Evolutionary conservation across 306 rosid species (phyloP).

Genomic region (Phaseolus lunatus): DNA sequence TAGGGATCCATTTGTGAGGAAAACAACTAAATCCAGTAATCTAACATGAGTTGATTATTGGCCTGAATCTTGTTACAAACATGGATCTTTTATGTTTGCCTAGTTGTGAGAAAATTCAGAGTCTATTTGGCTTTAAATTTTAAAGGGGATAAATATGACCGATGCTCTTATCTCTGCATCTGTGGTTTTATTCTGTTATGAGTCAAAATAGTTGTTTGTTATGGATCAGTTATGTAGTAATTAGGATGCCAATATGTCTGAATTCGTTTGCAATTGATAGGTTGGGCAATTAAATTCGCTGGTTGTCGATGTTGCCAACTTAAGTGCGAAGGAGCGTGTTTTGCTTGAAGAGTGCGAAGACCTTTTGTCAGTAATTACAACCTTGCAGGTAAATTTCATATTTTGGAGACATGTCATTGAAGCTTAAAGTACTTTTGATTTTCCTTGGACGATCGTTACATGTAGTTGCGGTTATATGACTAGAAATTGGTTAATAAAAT

Average conservation of each 20-base stretch:
- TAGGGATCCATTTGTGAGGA: background rate
- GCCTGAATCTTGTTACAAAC: background rate
- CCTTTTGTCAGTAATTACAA: constrained; percentile 69
- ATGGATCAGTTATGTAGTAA: constrained; percentile 16
- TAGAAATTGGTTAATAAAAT: constrained; percentile 23
- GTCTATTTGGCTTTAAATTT: background rate
- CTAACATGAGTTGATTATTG: background rate
- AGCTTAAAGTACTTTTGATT: constrained; percentile 19
- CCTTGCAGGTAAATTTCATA: constrained; percentile 70
- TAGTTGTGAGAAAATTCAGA: background rate
- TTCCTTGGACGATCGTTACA: constrained; percentile 34
- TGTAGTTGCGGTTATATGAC: background rate
- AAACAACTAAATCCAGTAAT: background rate
- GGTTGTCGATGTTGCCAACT: constrained; percentile 69
- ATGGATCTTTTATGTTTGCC: background rate
- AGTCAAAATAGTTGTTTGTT: background rate
- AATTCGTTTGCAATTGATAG: constrained; percentile 59
- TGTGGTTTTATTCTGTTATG: background rate
- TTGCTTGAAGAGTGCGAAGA: constrained; percentile 81
- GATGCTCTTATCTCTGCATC: background rate
- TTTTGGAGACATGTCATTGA: background rate
- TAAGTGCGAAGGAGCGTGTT: constrained; percentile 73
- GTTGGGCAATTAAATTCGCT: constrained; percentile 72
- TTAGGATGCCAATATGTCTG: constrained; percentile 15
- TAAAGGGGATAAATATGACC: constrained; percentile 3